Conservation (phyloP, 768 basidiomycete species). For the Tricholoma sp. region DNA sequence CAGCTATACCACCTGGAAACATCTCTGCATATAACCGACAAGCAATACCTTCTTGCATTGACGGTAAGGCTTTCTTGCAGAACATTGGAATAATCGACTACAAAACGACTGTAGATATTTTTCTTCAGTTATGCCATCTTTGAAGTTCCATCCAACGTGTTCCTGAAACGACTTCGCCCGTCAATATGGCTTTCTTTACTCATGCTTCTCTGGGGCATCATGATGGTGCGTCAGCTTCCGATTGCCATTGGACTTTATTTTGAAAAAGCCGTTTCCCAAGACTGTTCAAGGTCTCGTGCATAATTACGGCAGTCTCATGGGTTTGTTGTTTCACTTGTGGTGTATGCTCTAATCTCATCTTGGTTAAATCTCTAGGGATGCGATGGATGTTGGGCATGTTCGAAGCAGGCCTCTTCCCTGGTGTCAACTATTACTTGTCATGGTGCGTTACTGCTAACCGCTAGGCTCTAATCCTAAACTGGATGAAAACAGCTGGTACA, state of each 20-base stretch:
- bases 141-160: slow-evolving; percentile 72
- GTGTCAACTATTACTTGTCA: slow-evolving; percentile 69
- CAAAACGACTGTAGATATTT: slow-evolving; percentile 27
- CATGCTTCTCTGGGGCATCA: slow-evolving; percentile 72
- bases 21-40: slow-evolving; percentile 56
- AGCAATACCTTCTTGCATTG: slow-evolving; percentile 59
- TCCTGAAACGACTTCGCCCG: slow-evolving; percentile 68
- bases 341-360: not conserved
- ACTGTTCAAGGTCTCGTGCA: slow-evolving; percentile 68
- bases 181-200: slow-evolving; percentile 72
- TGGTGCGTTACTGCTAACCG: slow-evolving; percentile 37
- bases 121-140: slow-evolving; percentile 69
- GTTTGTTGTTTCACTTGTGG: slow-evolving; percentile 27
- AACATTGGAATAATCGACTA: slow-evolving; percentile 6
- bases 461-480: not conserved
- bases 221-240: slow-evolving; percentile 48
- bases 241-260: not conserved
- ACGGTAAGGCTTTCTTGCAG: slow-evolving; percentile 35
- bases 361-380: slow-evolving; percentile 40
- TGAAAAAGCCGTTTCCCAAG: slow-evolving; percentile 28
- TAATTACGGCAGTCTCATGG: slow-evolving; percentile 64
- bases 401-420: slow-evolving; percentile 64
- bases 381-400: slow-evolving; percentile 69
- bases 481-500: slow-evolving; percentile 39
- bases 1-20: slow-evolving; percentile 61